Evolutionary conservation across 768 basidiomycete species (phyloP), one percentile per base, ranked within the genome.

Genomic region (Leccinum arenicola): DNA sequence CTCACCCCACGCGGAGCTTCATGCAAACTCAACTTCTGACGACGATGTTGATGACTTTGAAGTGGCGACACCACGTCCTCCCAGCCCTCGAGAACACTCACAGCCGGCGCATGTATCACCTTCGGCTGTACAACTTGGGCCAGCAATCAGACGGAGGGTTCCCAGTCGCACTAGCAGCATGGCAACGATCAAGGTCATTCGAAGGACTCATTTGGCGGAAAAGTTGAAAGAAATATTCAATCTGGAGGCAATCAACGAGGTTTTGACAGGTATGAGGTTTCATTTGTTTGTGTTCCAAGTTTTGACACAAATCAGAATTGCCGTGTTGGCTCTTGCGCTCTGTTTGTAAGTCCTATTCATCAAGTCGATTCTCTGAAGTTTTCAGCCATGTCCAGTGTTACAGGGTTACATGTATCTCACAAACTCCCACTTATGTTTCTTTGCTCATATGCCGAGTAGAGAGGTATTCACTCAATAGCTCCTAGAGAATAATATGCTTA

Each of bases 371-470:
- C n/a, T 53, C 4, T 45, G 5, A n/a, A 25, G 9, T 54, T 50
- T 60, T 61, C 19, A 64, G 23, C 35, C 54, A 59, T 15, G 38
- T 45, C 23, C 72, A 91, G 93, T 98, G 62, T 80, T 99, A 33
- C 96, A 99, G 74, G 96, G 96, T 2, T 98, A 96, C 70, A 92
- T 99, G 84, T 99, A 96, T 72, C 79, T 98, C 52, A 98, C 96
- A 1, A 91, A 91, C 66, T 86, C 89, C 11, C 91, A 96, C 71
- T 74, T 98, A 19, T 98, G 96, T 76, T 99, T 99, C 78, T 99
- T 95, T 73, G 93, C 93, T 3, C 93, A 93, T 71, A 89, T 96
- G 86, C 93, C 93, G 17, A 81, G 86, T 31, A 81, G 87, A 77
- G 94, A 95, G 82, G 95, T 95, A 60, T 50, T 77, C 53, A 54